Evolutionary conservation across 2,329 filamentous ascomycete genomes (phyloP).

Genomic region (Neofusicoccum laricinum): DNA sequence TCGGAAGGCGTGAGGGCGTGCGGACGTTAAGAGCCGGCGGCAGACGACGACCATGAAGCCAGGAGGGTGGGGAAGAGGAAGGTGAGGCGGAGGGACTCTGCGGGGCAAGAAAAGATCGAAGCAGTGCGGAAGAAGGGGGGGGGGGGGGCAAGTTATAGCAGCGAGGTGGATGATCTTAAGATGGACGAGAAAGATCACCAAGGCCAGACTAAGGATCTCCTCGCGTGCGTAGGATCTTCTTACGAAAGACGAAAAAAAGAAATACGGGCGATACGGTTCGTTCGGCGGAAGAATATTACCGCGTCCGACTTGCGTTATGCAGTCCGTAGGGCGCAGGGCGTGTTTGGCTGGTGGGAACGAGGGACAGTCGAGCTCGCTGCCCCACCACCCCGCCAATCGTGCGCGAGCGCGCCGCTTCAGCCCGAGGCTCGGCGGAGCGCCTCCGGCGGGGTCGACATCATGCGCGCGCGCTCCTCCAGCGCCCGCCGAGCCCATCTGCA

Average conservation of each 20-base stretch:
- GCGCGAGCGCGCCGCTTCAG: neutral
- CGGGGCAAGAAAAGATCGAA: neutral
- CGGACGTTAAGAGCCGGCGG: neutral
- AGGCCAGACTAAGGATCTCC: neutral
- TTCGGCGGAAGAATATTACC: slow-evolving; percentile 7
- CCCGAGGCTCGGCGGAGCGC: slow-evolving; percentile 1
- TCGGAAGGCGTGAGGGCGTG: neutral
- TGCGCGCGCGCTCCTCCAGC: neutral
- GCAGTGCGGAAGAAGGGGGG: neutral
- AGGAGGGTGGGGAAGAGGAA: neutral
- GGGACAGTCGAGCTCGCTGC: neutral
- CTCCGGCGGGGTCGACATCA: neutral
- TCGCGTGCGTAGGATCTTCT: no score
- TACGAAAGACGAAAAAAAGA: neutral
- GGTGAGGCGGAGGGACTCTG: neutral
- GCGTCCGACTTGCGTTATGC: neutral
- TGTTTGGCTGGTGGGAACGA: neutral
- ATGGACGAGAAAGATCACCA: neutral
- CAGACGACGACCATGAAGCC: neutral
- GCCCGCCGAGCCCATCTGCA: no score
- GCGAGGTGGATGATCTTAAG: neutral
- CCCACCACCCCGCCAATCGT: slow-evolving; percentile 3
- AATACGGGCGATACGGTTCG: no score
- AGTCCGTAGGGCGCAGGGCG: neutral
- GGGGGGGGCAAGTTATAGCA: neutral